Evolutionary conservation across 305 asterid species (phyloP).

Genomic region (Fraxinus angustifolia): DNA sequence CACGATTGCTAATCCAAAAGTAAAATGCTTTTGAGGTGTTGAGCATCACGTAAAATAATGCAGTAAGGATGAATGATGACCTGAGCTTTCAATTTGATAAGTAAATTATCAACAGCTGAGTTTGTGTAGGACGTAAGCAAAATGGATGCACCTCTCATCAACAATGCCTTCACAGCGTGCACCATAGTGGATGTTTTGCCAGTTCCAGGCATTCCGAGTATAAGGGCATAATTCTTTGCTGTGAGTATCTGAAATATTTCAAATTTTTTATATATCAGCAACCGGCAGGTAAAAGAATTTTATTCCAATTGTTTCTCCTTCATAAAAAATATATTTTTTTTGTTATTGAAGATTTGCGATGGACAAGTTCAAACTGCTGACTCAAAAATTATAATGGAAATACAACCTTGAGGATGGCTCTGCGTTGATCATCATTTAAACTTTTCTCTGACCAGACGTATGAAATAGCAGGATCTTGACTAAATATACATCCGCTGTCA

Average conservation of each 20-base stretch:
- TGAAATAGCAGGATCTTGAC: conserved; percentile 95
- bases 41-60: conserved; percentile 15
- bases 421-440: conserved; percentile 89
- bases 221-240: conserved; percentile 83
- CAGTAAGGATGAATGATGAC: conserved; percentile 41
- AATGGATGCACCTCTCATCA: conserved; percentile 77
- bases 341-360: not conserved
- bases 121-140: conserved; percentile 85
- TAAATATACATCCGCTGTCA: conserved; percentile 80
- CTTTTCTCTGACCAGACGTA: conserved; percentile 75
- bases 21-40: conserved; percentile 13
- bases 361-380: conserved; percentile 7
- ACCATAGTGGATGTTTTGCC: conserved; percentile 98
- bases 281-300: conserved; percentile 5
- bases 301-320: not conserved
- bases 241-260: conserved; percentile 70
- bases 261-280: conserved; percentile 20
- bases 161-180: conserved; percentile 90
- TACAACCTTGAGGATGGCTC: conserved; percentile 85
- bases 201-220: conserved; percentile 99
- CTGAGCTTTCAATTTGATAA: conserved; percentile 86
- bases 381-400: conserved; percentile 6
- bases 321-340: conserved; percentile 13
- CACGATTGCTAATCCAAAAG: conserved; percentile 1
- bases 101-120: conserved; percentile 92